phyloP scores from a whole-genome alignment of 176 grass and related monocot genomes.

The Ensete ventricosum region DNA sequence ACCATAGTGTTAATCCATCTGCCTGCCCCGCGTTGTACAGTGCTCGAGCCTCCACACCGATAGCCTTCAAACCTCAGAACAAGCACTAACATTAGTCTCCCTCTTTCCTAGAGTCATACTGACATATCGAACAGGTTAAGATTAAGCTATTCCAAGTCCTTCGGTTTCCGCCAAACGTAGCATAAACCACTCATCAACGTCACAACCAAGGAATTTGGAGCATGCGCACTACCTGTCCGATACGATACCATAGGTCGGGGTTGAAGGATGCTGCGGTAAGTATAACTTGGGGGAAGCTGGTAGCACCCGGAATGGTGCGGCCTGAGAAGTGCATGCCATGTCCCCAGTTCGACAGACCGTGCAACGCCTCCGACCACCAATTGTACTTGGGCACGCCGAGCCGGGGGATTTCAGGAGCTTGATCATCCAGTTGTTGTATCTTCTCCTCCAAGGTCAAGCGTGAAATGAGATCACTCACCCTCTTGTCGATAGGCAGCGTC shows the following conservation, averaged over 20 bases:
- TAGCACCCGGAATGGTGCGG: slow-evolving; percentile 37
- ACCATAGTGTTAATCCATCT: slow-evolving; percentile 80
- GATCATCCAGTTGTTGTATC: slow-evolving; percentile 68
- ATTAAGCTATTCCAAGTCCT: too few species aligned
- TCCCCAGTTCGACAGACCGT: slow-evolving; percentile 61
- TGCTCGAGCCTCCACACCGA: too few species aligned
- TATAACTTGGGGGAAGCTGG: slow-evolving; percentile 94
- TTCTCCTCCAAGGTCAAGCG: slow-evolving; percentile 69
- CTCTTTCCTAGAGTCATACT: not conserved
- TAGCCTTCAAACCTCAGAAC: too few species aligned
- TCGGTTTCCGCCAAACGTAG: too few species aligned
- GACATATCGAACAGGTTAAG: too few species aligned
- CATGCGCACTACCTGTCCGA: slow-evolving; percentile 48
- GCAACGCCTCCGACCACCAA: slow-evolving; percentile 97
- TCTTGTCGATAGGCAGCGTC: slow-evolving; percentile 32
- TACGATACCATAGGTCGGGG: slow-evolving; percentile 71
- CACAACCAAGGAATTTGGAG: too few species aligned
- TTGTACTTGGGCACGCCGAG: slow-evolving; percentile 79
- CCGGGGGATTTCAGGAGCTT: slow-evolving; percentile 41
- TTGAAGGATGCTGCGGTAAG: slow-evolving; percentile 72
- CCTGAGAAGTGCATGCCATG: slow-evolving; percentile 50
- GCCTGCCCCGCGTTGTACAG: slow-evolving; percentile 54
- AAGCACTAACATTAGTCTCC: slow-evolving; percentile 51
- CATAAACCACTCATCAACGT: not conserved
- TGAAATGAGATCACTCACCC: slow-evolving; percentile 52